These are phyloP conservation scores for Arthrinium puccinioides DNA, from an alignment of 2,329 filamentous ascomycete genomes.

Conservation along the genomic window DNA sequence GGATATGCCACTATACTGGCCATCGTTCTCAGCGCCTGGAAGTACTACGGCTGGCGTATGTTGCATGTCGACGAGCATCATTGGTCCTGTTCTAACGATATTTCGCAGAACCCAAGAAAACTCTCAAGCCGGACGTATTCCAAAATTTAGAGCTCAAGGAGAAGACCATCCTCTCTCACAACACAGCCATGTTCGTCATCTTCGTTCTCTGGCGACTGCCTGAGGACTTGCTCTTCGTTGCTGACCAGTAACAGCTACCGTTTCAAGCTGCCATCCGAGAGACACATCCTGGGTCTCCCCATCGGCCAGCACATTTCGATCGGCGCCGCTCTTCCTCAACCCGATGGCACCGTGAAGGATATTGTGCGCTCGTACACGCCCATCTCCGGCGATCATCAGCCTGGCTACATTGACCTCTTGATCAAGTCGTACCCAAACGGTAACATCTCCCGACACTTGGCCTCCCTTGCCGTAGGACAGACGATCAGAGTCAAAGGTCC, in stretches of 20 bases:
- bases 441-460: conserved; percentile 94
- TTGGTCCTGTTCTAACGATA: conserved; percentile 9
- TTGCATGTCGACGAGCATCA: conserved; percentile 13
- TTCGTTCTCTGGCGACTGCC: conserved; percentile 4
- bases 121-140: conserved; percentile 81
- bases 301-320: conserved; percentile 99
- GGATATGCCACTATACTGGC: conserved; percentile 64
- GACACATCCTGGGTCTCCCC: conserved; percentile 83
- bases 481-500: conserved; percentile 86
- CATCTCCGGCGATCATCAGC: conserved; percentile 81
- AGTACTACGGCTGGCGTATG: conserved; percentile 66
- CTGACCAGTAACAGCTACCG: conserved; percentile 61
- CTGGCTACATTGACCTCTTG: conserved; percentile 89
- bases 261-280: conserved; percentile 73
- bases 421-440: conserved; percentile 97
- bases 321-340: conserved; percentile 62
- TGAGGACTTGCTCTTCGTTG: no score
- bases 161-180: conserved; percentile 94
- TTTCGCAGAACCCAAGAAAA: conserved; percentile 63
- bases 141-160: conserved; percentile 90
- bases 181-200: conserved; percentile 80
- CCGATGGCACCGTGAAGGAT: conserved; percentile 69
- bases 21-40: conserved; percentile 59
- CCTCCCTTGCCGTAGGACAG: conserved; percentile 73
- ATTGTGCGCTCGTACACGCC: conserved; percentile 89